Percentiles rank a stretch among this genome's conserved stretches.
Evolutionary conservation across 305 asterid species (phyloP).

Genomic region (Fraxinus angustifolia): DNA sequence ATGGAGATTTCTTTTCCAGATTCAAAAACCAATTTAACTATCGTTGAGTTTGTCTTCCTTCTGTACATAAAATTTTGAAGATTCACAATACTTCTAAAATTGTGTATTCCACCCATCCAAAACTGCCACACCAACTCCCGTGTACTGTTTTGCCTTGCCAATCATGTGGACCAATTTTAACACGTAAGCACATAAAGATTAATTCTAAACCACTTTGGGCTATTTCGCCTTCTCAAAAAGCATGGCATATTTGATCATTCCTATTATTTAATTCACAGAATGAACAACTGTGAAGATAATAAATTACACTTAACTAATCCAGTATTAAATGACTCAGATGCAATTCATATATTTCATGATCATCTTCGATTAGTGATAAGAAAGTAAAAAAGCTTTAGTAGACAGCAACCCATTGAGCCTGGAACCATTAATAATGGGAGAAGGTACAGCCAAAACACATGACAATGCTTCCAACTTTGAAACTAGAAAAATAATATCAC

Average conservation of each 20-base stretch:
- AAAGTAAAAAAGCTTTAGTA: conserved; percentile 10
- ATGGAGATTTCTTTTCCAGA: background rate
- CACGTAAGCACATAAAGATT: background rate
- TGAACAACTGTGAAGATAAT: background rate
- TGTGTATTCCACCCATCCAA: background rate
- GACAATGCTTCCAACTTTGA: conserved; percentile 13
- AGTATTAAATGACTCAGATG: background rate
- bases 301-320: background rate
- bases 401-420: conserved; percentile 10
- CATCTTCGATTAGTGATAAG: conserved; percentile 8
- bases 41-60: background rate
- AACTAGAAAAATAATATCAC: conserved; percentile 37
- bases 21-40: background rate
- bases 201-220: background rate
- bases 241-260: background rate
- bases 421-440: conserved; percentile 6
- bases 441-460: conserved; percentile 15
- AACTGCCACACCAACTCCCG: background rate
- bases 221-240: background rate
- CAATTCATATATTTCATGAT: background rate
- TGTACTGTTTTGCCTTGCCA: background rate
- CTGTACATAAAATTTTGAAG: background rate
- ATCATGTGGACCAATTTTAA: background rate
- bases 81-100: background rate
- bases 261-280: background rate